A percentile compares a stretch with the other conserved stretches of the same genome.
Evolutionary conservation across 2,329 filamentous ascomycete species (phyloP).

Genomic region (Fusarium nematophilum): DNA sequence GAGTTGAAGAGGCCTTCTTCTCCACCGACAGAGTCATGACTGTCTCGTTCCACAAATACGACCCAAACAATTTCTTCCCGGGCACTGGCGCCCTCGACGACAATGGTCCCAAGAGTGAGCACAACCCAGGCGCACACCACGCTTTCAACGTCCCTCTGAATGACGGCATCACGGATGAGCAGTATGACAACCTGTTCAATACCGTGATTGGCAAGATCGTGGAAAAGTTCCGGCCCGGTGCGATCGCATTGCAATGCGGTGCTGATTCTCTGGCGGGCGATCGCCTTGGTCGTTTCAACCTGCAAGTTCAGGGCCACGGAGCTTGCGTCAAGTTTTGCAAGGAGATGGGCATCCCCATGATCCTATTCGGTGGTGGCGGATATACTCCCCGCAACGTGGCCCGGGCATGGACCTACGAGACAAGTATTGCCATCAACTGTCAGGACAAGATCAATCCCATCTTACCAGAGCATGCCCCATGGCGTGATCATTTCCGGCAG

Average conservation of each 20-base stretch:
- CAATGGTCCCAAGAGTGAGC: conserved; percentile 83
- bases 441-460: conserved; percentile 75
- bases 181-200: conserved; percentile 88
- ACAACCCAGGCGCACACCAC: conserved; percentile 89
- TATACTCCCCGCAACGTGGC: conserved; percentile 98
- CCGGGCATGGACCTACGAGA: conserved; percentile 96
- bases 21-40: conserved; percentile 92
- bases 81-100: conserved; percentile 89
- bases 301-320: conserved; percentile 94
- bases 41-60: conserved; percentile 96
- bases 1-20: conserved; percentile 91
- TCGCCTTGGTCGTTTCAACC: conserved; percentile 92
- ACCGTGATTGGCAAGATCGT: conserved; percentile 82
- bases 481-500: conserved; percentile 88
- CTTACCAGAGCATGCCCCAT: conserved; percentile 84
- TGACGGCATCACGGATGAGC: conserved; percentile 90
- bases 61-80: conserved; percentile 85
- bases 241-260: conserved; percentile 94
- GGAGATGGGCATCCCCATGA: conserved; percentile 79
- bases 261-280: conserved; percentile 95
- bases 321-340: conserved; percentile 93
- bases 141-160: conserved; percentile 90
- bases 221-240: conserved; percentile 85
- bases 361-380: conserved; percentile 93
- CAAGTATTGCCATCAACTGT: conserved; percentile 84